phyloP scores from a whole-genome alignment of 108 stramenopile genomes.

The Chaetoceros muelleri region DNA sequence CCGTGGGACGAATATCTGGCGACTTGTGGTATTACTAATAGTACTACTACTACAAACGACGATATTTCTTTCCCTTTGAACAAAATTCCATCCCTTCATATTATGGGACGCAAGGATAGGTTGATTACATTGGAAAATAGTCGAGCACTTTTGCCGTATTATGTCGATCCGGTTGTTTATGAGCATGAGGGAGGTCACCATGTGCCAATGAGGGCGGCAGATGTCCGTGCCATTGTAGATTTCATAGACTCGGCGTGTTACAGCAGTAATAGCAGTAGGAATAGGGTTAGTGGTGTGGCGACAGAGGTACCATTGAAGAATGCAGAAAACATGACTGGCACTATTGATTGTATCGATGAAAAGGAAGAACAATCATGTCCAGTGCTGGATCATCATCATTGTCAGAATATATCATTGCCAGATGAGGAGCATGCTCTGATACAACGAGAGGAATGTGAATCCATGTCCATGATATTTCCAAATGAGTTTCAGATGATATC shows the following conservation, averaged over 20 bases:
- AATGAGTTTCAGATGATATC: slow-evolving; percentile 50
- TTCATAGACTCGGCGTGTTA: slow-evolving; percentile 35
- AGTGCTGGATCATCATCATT: background rate
- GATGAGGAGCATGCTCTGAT: slow-evolving; percentile 47
- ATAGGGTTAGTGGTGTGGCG: too few species aligned
- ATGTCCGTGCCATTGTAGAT: slow-evolving; percentile 34
- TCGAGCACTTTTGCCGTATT: slow-evolving; percentile 18
- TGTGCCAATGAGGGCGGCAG: slow-evolving; percentile 53
- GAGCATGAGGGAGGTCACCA: slow-evolving; percentile 60
- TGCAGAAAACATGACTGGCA: background rate
- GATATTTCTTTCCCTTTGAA: slow-evolving; percentile 8
- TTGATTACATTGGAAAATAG: slow-evolving; percentile 39
- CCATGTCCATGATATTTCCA: slow-evolving; percentile 59
- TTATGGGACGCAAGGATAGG: slow-evolving; percentile 49
- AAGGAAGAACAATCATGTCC: background rate
- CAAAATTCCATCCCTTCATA: slow-evolving; percentile 45
- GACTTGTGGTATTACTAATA: background rate
- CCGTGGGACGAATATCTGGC: slow-evolving; percentile 2
- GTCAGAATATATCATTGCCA: slow-evolving; percentile 16
- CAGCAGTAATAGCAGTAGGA: too few species aligned
- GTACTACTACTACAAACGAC: background rate
- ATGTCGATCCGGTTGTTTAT: slow-evolving; percentile 13
- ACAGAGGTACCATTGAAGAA: background rate
- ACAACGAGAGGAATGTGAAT: slow-evolving; percentile 64
- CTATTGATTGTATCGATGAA: too few species aligned